Evolutionary conservation across 805 yeast species (phyloP).

Genomic region (Wickerhamiella hasegawae): DNA sequence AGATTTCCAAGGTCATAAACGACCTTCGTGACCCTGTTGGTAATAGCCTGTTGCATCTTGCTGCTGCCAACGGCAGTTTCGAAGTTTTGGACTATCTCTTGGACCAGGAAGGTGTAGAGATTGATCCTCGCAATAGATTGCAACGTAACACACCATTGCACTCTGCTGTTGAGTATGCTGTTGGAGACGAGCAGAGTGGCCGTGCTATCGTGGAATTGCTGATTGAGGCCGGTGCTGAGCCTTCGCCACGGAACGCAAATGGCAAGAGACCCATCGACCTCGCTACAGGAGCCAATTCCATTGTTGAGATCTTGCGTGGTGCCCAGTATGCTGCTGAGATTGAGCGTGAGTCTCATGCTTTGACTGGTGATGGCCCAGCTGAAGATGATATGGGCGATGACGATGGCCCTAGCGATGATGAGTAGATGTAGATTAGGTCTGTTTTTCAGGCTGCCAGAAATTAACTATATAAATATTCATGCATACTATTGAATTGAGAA

Average conservation of each 20-base stretch:
- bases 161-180: constrained; percentile 60
- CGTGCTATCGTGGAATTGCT: constrained; percentile 42
- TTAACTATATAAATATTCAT: no score
- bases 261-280: constrained; percentile 67
- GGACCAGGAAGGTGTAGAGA: constrained; percentile 81
- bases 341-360: constrained; percentile 11
- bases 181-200: constrained; percentile 76
- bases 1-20: constrained; percentile 42
- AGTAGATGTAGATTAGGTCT: no score
- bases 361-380: constrained; percentile 3
- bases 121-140: constrained; percentile 57
- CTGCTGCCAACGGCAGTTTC: constrained; percentile 65
- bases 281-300: constrained; percentile 35
- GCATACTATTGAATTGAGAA: constrained; percentile 3
- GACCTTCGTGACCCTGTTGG: constrained; percentile 59
- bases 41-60: constrained; percentile 66
- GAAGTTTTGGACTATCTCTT: constrained; percentile 69
- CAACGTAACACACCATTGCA: constrained; percentile 87
- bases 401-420: constrained; percentile 8
- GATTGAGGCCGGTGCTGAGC: constrained; percentile 84
- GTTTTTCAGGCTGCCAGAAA: no score
- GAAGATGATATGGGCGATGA: constrained; percentile 5
- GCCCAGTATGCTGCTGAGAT: constrained; percentile 41
- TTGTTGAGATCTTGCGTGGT: constrained; percentile 51
- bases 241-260: constrained; percentile 34